Conservation (phyloP, 2,329 filamentous ascomycete genomes). For the Pseudogymnoascus sp. region DNA sequence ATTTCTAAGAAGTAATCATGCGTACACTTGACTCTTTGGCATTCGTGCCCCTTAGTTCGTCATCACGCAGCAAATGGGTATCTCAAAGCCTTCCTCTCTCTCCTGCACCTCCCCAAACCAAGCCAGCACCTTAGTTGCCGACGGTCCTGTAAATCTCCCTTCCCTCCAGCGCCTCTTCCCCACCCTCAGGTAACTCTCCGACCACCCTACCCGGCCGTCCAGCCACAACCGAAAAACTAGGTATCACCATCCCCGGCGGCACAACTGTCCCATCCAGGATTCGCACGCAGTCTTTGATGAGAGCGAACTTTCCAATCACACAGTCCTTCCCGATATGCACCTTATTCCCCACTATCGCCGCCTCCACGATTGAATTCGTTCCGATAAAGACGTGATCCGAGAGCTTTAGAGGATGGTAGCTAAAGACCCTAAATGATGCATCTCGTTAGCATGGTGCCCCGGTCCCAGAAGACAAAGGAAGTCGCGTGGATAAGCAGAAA, state of each 20-base stretch:
- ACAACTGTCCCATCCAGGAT: slow-evolving; percentile 80
- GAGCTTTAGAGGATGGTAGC: slow-evolving; percentile 83
- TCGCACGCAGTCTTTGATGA: slow-evolving; percentile 88
- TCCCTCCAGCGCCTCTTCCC: slow-evolving; percentile 56
- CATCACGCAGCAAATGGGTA: slow-evolving; percentile 5
- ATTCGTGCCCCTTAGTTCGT: not conserved
- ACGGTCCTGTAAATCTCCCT: slow-evolving; percentile 58
- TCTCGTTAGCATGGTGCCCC: not conserved
- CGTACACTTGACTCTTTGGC: not conserved
- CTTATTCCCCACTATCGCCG: slow-evolving; percentile 75
- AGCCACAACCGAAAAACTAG: slow-evolving; percentile 86
- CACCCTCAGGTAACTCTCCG: slow-evolving; percentile 71
- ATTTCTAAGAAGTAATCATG: not conserved
- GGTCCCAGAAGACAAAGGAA: slow-evolving; percentile 11
- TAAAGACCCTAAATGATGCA: slow-evolving; percentile 44
- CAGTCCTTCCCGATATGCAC: slow-evolving; percentile 75
- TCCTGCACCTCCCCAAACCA: not conserved
- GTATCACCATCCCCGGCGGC: slow-evolving; percentile 82
- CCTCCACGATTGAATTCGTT: slow-evolving; percentile 66
- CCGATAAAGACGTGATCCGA: slow-evolving; percentile 93
- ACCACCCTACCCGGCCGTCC: slow-evolving; percentile 73
- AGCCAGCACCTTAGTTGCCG: slow-evolving; percentile 37
- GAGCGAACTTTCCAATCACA: slow-evolving; percentile 76
- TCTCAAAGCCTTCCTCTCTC: not conserved
- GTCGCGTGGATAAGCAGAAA: slow-evolving; percentile 22